Percentiles rank a stretch among this genome's conserved stretches.
Evolutionary conservation across 2,329 filamentous ascomycete species (phyloP).

Genomic region (Penicillium sp.): DNA sequence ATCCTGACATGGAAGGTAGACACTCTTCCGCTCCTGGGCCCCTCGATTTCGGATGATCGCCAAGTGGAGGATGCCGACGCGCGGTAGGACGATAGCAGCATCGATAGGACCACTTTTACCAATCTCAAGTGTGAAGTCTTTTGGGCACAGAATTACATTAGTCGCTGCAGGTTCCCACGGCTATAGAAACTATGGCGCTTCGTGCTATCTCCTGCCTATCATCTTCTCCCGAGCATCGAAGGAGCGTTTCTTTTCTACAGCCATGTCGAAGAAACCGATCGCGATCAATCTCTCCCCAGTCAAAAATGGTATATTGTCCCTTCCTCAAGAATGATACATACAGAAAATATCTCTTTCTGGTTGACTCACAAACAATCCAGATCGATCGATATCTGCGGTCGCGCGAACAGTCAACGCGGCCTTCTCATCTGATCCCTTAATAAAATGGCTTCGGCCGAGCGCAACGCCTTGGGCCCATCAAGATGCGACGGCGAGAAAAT

Average conservation of each 20-base stretch:
- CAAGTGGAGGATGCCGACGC: background rate
- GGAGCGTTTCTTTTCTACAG: background rate
- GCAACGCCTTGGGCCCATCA: slow-evolving; percentile 21
- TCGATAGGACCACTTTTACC: background rate
- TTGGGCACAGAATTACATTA: background rate
- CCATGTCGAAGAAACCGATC: slow-evolving; percentile 4
- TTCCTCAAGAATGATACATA: background rate
- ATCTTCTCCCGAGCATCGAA: background rate
- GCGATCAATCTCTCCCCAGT: slow-evolving; percentile 1
- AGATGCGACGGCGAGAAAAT: slow-evolving; percentile 14
- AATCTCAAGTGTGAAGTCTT: background rate
- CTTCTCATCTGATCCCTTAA: slow-evolving; percentile 32
- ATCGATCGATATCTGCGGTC: slow-evolving; percentile 18
- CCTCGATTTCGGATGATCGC: background rate
- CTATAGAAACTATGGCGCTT: background rate
- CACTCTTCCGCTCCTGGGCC: background rate
- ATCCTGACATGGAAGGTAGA: background rate
- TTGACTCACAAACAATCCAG: slow-evolving; percentile 12
- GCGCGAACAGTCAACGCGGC: slow-evolving; percentile 29
- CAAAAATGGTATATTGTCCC: slow-evolving; percentile 4
- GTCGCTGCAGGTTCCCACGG: background rate
- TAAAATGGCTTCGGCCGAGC: slow-evolving; percentile 31
- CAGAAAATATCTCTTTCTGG: background rate
- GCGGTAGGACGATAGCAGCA: background rate
- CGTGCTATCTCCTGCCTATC: background rate